These are phyloP conservation scores for Rhizodiscina lignyota DNA, from an alignment of 495 filamentous ascomycete genomes.

Conservation along the genomic window DNA sequence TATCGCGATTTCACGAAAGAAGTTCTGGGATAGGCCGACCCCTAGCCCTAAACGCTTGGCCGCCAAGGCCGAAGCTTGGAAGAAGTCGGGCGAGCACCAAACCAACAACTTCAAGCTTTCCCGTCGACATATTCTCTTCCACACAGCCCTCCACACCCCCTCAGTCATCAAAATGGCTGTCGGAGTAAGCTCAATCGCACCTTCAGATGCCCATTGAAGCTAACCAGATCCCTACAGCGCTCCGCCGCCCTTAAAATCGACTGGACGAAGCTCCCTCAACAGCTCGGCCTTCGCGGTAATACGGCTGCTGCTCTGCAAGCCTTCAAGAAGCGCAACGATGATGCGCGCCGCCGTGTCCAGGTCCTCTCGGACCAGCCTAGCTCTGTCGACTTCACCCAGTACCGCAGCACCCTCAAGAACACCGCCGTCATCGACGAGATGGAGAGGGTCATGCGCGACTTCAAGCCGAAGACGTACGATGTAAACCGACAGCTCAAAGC, in stretches of 20 bases:
- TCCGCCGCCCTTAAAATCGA: conserved; percentile 98
- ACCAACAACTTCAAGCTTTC: conserved; percentile 23
- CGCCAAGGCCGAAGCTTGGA: no score
- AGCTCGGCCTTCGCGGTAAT: conserved; percentile 88
- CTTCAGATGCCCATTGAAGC: conserved; percentile 11
- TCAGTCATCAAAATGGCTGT: conserved; percentile 59
- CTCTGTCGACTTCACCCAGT: conserved; percentile 79
- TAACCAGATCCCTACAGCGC: conserved; percentile 41
- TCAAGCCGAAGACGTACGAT: conserved; percentile 87
- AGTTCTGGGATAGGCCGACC: no score
- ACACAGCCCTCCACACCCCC: conserved; percentile 8
- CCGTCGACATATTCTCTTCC: no score
- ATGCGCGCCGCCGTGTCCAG: conserved; percentile 83
- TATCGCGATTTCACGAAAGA: no score
- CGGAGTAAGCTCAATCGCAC: conserved; percentile 48
- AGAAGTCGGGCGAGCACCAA: no score
- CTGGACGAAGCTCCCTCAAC: conserved; percentile 81
- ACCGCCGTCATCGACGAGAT: conserved; percentile 85
- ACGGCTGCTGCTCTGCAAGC: conserved; percentile 75
- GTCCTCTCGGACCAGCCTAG: conserved; percentile 62
- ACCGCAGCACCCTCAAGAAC: conserved; percentile 89
- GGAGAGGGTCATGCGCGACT: conserved; percentile 77
- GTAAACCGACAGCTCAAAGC: conserved; percentile 83
- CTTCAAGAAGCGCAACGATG: conserved; percentile 99
- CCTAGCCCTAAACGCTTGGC: no score